Evolutionary conservation across 208 protist species (phyloP), one percentile per base, ranked within the genome.

Genomic region (Leishmania tropica): DNA sequence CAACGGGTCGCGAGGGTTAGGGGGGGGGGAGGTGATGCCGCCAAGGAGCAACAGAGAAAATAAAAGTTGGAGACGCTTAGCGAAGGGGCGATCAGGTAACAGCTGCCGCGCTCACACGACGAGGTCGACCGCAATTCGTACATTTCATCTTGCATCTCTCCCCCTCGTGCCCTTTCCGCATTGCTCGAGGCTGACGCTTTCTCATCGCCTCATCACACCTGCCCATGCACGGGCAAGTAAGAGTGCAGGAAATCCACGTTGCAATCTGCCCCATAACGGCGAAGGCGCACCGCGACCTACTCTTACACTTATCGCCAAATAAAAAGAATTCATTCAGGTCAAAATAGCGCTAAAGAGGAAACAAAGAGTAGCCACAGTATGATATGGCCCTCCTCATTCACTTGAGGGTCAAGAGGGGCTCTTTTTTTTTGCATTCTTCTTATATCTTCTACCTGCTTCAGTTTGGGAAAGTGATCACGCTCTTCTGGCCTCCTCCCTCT

Each of bases 361-460:
- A 37, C 42, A 45, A 74, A 48, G 35, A 15, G 40, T 28, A 54
- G 31, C 45, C 70, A 74, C 45, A 37, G n/a, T 19, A 37, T 74
- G 40, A 8, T 37, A 28, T 54, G 45, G 45, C 28, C 2, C n/a
- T 53, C 42, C n/a, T 11, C 40, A 54, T 74, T 53, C 45, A 54
- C 45, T 47, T 15, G 70, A 74, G 24, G 13, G n/a, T 37, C 11
- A 54, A 37, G n/a, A n/a, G 15, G 5, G 3, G 1, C 40, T 58
- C 31, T 58, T 62, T 76, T 45, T 45, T 62, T n/a, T 37, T 40
- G 35, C 40, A 24, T 83, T 73, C 40, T 62, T 54, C 65, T 47
- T 45, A 24, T 78, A 56, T 13, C 58, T 42, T n/a, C 42, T 10
- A 42, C 17, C 35, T 35, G 51, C 35, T 71, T 76, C n/a, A 37